Evolutionary conservation across 805 yeast genomes (phyloP).

Genomic region (Starmerella sirachaensis): DNA sequence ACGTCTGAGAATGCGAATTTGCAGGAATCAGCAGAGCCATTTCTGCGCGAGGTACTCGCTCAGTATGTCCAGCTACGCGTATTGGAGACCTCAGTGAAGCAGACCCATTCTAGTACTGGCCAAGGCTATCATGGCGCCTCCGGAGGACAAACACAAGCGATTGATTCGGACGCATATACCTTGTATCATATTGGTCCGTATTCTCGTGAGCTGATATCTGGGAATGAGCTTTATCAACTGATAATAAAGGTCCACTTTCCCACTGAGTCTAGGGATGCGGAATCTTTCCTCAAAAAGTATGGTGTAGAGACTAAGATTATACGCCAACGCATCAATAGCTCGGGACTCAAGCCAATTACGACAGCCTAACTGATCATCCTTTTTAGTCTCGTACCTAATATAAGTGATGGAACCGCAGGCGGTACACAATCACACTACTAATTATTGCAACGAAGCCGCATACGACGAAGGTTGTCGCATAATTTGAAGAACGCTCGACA

Average conservation of each 20-base stretch:
- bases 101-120: too few relatives aligned
- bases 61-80: too few relatives aligned
- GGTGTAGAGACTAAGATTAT: too few relatives aligned
- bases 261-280: too few relatives aligned
- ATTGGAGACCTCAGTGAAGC: too few relatives aligned
- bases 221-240: not conserved
- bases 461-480: slow-evolving; percentile 11
- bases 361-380: not conserved
- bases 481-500: slow-evolving; percentile 34
- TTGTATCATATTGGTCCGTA: slow-evolving; percentile 10
- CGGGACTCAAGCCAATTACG: too few relatives aligned
- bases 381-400: not conserved
- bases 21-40: too few relatives aligned
- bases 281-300: too few relatives aligned
- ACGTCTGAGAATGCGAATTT: not conserved
- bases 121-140: too few relatives aligned
- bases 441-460: slow-evolving; percentile 13
- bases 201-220: not conserved
- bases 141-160: not conserved
- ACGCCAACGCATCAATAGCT: too few relatives aligned
- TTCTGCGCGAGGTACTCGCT: too few relatives aligned
- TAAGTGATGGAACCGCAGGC: slow-evolving; percentile 6
- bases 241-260: slow-evolving; percentile 8
- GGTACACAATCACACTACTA: slow-evolving; percentile 10
- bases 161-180: not conserved